These are phyloP conservation scores for Acer campestre DNA, from an alignment of 345 rosid species.

Conservation along the genomic window DNA sequence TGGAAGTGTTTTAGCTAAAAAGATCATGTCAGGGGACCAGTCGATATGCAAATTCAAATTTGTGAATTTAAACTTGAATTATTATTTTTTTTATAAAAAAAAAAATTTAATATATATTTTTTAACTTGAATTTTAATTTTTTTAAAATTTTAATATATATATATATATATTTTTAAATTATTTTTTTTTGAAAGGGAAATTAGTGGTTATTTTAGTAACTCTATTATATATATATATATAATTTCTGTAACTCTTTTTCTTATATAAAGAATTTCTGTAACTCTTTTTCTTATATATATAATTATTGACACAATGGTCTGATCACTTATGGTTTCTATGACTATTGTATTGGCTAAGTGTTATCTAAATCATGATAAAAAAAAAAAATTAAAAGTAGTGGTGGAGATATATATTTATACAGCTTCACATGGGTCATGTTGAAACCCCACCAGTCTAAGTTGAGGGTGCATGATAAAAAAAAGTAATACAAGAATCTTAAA, in stretches of 20 bases:
- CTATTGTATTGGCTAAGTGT: background rate
- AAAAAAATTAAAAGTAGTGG: slow-evolving; percentile 13
- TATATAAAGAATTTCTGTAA: no score
- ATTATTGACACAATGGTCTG: background rate
- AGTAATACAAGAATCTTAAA: background rate
- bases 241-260: no score
- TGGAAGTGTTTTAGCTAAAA: background rate
- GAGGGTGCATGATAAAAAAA: slow-evolving; percentile 28
- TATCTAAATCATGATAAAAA: background rate
- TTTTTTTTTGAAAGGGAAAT: no score
- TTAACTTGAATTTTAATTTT: no score
- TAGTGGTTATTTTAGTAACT: background rate
- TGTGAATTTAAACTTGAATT: no score
- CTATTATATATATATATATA: background rate
- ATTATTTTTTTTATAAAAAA: no score
- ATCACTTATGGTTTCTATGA: background rate
- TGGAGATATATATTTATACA: slow-evolving; percentile 17
- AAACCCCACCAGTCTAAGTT: slow-evolving; percentile 7
- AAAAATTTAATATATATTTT: no score
- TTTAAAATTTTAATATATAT: no score
- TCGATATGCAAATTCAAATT: background rate
- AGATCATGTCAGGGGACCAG: background rate
- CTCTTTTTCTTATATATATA: no score
- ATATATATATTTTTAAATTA: no score
- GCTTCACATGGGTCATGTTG: slow-evolving; percentile 32